Evolutionary conservation across 345 rosid species (phyloP).

Genomic region (Punica granatum): DNA sequence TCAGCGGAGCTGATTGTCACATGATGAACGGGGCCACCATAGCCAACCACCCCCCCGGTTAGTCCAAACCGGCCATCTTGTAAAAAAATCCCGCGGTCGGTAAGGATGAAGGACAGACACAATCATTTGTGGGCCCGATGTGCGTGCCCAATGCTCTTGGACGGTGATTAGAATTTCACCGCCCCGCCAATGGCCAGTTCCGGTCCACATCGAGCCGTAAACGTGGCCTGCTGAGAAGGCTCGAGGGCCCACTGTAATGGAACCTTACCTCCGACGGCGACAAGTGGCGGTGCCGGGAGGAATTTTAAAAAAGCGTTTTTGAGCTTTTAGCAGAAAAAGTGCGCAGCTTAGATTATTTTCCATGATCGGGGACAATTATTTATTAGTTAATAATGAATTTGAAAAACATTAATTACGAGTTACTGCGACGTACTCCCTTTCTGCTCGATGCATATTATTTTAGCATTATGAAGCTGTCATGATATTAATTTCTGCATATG

Average conservation of each 20-base stretch:
- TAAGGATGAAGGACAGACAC: slow-evolving; percentile 11
- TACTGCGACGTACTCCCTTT: too few relatives aligned
- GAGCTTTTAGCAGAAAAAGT: too few relatives aligned
- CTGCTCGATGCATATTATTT: too few relatives aligned
- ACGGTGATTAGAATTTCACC: slow-evolving; percentile 16
- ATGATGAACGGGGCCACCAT: not conserved
- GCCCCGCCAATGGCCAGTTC: slow-evolving; percentile 4
- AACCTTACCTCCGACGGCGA: slow-evolving; percentile 9
- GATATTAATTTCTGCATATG: too few relatives aligned
- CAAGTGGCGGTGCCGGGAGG: slow-evolving; percentile 13
- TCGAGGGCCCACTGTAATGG: slow-evolving; percentile 28
- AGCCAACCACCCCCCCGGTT: not conserved
- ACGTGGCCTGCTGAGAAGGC: slow-evolving; percentile 21
- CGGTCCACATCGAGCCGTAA: slow-evolving; percentile 23
- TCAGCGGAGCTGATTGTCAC: not conserved
- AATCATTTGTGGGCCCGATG: slow-evolving; percentile 16
- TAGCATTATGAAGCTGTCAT: too few relatives aligned
- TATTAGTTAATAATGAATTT: too few relatives aligned
- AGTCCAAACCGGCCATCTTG: slow-evolving; percentile 2
- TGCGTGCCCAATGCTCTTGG: slow-evolving; percentile 16
- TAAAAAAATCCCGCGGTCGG: slow-evolving; percentile 48
- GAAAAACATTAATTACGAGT: too few relatives aligned
- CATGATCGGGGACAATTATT: too few relatives aligned
- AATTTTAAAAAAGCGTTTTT: too few relatives aligned
- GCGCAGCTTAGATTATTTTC: too few relatives aligned